Evolutionary conservation across 257 asterid genomes (phyloP).

Genomic region (Solanum phureja): DNA sequence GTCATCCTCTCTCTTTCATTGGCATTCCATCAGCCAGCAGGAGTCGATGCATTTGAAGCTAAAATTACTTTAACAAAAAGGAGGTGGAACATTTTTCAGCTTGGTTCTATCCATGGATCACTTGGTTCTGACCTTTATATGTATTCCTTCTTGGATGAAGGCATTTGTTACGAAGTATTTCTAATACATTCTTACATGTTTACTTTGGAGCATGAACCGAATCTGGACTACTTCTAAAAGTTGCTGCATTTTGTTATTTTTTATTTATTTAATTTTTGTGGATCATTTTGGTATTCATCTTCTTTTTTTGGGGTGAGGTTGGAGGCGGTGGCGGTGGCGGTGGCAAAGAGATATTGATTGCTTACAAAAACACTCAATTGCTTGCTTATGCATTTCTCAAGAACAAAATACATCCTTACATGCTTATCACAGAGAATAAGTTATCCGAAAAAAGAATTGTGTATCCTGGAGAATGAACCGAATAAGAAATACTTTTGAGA

Average conservation of each 20-base stretch:
- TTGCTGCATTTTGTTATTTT: neutral
- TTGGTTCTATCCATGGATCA: neutral
- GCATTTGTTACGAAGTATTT: neutral
- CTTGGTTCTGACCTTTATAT: neutral
- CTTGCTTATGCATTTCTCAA: neutral
- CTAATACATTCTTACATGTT: neutral
- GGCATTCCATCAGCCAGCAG: neutral
- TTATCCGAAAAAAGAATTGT: neutral
- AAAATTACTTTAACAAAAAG: neutral
- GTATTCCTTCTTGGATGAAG: neutral
- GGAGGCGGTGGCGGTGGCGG: neutral
- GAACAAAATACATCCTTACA: conserved; percentile 7
- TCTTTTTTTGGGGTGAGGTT: neutral
- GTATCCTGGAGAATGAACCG: neutral
- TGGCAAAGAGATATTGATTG: neutral
- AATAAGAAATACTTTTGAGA: neutral
- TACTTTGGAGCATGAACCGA: neutral
- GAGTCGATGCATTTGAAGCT: neutral
- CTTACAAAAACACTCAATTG: neutral
- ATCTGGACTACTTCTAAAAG: neutral
- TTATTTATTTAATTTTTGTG: neutral
- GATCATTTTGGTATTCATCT: neutral
- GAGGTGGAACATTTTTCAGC: neutral
- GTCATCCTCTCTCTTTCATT: neutral
- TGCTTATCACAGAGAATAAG: neutral